Conservation (phyloP, 148 eudicot genomes). For the Rhododendron vialii region DNA sequence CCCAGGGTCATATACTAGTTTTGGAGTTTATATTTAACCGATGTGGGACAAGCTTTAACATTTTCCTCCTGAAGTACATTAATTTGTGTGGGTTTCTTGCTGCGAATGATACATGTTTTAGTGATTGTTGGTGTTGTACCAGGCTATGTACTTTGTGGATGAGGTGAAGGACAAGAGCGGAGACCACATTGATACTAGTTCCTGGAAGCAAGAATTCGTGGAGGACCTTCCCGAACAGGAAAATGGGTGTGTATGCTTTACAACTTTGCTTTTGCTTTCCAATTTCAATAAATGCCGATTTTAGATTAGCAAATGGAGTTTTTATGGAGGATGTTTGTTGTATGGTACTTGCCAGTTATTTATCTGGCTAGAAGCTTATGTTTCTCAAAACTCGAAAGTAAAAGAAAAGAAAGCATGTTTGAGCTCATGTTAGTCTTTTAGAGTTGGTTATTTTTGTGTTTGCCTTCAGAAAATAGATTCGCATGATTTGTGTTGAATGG, state of each 20-base stretch:
- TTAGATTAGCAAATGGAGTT: not conserved
- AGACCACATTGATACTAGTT: slow-evolving; percentile 56
- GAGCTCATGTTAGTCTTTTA: not conserved
- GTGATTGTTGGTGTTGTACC: slow-evolving; percentile 16
- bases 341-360: not conserved
- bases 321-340: not conserved
- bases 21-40: too few species aligned
- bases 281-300: not conserved
- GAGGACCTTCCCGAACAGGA: slow-evolving; percentile 77
- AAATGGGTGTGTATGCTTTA: slow-evolving; percentile 54
- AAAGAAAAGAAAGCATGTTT: too few species aligned
- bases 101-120: not conserved
- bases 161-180: slow-evolving; percentile 94
- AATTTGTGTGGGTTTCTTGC: slow-evolving; percentile 4
- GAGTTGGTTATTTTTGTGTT: not conserved
- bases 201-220: slow-evolving; percentile 70
- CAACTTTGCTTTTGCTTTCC: not conserved
- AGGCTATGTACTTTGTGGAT: slow-evolving; percentile 75
- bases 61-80: not conserved
- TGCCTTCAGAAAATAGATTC: not conserved
- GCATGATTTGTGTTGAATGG: not conserved
- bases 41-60: too few species aligned
- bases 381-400: not conserved
- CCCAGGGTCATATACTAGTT: too few species aligned
- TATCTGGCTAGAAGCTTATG: not conserved